Evolutionary conservation across 495 filamentous ascomycete species (phyloP).

Genomic region (Aspergillus nidulans): DNA sequence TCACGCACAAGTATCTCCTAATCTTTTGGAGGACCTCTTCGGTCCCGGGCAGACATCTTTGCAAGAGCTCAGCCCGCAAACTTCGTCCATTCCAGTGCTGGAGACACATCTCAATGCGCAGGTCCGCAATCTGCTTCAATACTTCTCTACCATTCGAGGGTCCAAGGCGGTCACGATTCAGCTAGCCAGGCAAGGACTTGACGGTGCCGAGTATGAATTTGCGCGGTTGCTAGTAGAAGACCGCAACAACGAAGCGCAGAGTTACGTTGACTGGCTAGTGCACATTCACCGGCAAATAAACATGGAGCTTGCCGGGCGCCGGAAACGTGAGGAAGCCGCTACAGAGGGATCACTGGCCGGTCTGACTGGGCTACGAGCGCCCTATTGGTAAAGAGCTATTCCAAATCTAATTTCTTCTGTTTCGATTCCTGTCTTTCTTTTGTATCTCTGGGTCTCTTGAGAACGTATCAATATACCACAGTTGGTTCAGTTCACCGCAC

Average conservation of each 20-base stretch:
- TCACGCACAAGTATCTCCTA: constrained; percentile 68
- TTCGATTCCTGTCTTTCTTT: constrained; percentile 12
- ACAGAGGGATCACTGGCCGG: constrained; percentile 51
- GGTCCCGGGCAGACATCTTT: constrained; percentile 70
- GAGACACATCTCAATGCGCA: constrained; percentile 94
- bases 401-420: constrained; percentile 7
- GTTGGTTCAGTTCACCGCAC: constrained; percentile 4
- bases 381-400: constrained; percentile 55
- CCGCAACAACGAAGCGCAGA: constrained; percentile 93
- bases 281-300: constrained; percentile 90
- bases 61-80: constrained; percentile 71
- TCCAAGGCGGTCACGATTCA: constrained; percentile 87
- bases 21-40: constrained; percentile 87
- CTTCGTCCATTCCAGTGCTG: constrained; percentile 64
- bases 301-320: constrained; percentile 75
- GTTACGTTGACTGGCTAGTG: constrained; percentile 98
- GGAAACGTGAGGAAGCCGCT: constrained; percentile 64
- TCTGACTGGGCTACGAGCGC: constrained; percentile 65
- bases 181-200: constrained; percentile 85
- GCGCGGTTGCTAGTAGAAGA: constrained; percentile 88
- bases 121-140: constrained; percentile 88
- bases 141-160: constrained; percentile 73
- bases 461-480: constrained; percentile 14
- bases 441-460: constrained; percentile 13
- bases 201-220: constrained; percentile 96